Evolutionary conservation across 768 basidiomycete species (phyloP).

Genomic region (Ramaria sp.): DNA sequence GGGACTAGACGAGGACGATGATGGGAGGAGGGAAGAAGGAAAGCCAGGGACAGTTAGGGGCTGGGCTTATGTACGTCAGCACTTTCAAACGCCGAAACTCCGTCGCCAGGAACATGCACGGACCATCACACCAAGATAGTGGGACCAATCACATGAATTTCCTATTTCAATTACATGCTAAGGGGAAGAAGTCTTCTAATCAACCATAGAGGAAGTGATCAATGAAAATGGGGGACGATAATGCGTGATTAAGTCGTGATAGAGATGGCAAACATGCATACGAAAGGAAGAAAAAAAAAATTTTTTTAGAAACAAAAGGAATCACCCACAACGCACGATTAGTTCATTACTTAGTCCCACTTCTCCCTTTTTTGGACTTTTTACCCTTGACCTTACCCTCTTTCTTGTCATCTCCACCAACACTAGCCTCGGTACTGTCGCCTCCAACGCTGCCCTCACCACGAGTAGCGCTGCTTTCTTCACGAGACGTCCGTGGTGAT

Average conservation of each 20-base stretch:
- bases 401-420: slow-evolving; percentile 26
- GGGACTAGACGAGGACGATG: neutral
- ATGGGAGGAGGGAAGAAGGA: neutral
- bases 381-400: slow-evolving; percentile 36
- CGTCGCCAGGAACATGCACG: neutral
- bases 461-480: slow-evolving; percentile 5
- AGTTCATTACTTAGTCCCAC: slow-evolving; percentile 24
- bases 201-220: neutral
- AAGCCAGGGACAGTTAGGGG: neutral
- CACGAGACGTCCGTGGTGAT: slow-evolving; percentile 19
- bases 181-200: neutral
- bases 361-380: slow-evolving; percentile 48
- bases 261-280: slow-evolving; percentile 14
- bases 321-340: no score
- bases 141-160: neutral
- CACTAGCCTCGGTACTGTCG: neutral
- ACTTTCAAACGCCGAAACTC: slow-evolving; percentile 2
- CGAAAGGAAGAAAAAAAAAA: slow-evolving; percentile 17
- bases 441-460: slow-evolving; percentile 27
- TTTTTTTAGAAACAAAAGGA: slow-evolving; percentile 15
- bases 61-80: neutral
- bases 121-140: neutral
- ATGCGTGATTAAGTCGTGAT: slow-evolving; percentile 14
- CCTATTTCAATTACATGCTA: neutral
- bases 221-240: neutral